A percentile compares a stretch with the other conserved stretches of the same genome.
Evolutionary conservation across 768 basidiomycete genomes (phyloP).

Genomic region (Tulasnella calospora): DNA sequence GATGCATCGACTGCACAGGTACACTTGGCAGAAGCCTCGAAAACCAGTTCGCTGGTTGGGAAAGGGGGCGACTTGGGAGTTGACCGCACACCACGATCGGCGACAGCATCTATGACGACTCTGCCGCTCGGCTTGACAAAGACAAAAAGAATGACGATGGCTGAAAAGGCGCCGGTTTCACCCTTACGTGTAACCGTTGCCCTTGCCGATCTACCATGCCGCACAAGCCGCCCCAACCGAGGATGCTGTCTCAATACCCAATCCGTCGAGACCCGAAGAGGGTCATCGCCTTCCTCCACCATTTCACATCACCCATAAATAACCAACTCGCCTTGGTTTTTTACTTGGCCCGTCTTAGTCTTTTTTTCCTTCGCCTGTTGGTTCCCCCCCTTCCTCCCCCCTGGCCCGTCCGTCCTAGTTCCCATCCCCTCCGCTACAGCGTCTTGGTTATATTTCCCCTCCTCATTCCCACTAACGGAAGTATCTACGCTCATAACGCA

Average conservation of each 20-base stretch:
- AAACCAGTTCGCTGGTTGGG: background rate
- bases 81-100: background rate
- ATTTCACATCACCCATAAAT: background rate
- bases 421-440: background rate
- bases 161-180: conserved; percentile 6
- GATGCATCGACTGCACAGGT: background rate
- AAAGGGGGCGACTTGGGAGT: background rate
- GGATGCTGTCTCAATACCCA: background rate
- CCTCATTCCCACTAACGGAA: background rate
- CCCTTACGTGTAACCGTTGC: background rate
- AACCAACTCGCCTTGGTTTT: background rate
- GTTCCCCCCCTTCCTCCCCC: background rate
- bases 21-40: background rate
- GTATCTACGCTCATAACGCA: background rate
- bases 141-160: background rate
- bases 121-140: background rate
- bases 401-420: background rate
- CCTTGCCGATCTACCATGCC: background rate
- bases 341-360: conserved; percentile 2
- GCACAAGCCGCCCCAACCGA: background rate
- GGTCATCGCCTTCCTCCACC: background rate
- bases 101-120: conserved; percentile 1
- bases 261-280: conserved; percentile 2
- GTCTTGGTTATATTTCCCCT: background rate
- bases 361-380: background rate